A percentile compares a stretch with the other conserved stretches of the same genome.
These are phyloP conservation scores for Ganoderma lingzhi DNA, from an alignment of 1,284 basidiomycete species.

Conservation along the genomic window DNA sequence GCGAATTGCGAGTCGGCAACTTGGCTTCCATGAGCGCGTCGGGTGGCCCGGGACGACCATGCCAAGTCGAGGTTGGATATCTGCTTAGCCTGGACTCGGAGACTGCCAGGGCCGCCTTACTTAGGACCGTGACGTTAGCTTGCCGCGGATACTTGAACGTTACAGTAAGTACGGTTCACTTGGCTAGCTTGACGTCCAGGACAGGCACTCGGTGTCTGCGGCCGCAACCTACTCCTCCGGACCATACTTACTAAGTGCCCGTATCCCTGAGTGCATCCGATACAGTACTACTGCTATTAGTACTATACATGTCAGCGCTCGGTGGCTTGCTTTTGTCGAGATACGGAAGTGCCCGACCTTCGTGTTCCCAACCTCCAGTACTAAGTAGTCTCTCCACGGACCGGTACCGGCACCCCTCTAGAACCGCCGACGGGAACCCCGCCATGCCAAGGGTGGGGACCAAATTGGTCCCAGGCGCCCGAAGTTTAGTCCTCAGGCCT, in stretches of 20 bases:
- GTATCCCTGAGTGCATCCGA: neutral
- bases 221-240: neutral
- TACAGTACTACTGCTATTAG: neutral
- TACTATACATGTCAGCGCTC: neutral
- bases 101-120: neutral
- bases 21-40: conserved; percentile 3
- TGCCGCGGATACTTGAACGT: neutral
- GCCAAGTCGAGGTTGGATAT: neutral
- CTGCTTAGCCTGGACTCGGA: neutral
- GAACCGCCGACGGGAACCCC: too few species aligned
- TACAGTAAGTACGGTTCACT: neutral
- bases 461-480: too few species aligned
- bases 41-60: neutral
- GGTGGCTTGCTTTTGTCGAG: conserved; percentile 1
- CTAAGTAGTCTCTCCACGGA: neutral
- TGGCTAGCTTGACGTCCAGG: neutral
- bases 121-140: neutral
- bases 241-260: neutral
- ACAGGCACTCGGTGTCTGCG: conserved; percentile 1
- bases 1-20: neutral
- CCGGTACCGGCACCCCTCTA: neutral
- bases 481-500: too few species aligned
- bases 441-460: too few species aligned
- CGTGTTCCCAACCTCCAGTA: neutral
- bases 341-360: conserved; percentile 2